Evolutionary conservation across 75 land plant species (phyloP).

Genomic region (Cryptomeria japonica): DNA sequence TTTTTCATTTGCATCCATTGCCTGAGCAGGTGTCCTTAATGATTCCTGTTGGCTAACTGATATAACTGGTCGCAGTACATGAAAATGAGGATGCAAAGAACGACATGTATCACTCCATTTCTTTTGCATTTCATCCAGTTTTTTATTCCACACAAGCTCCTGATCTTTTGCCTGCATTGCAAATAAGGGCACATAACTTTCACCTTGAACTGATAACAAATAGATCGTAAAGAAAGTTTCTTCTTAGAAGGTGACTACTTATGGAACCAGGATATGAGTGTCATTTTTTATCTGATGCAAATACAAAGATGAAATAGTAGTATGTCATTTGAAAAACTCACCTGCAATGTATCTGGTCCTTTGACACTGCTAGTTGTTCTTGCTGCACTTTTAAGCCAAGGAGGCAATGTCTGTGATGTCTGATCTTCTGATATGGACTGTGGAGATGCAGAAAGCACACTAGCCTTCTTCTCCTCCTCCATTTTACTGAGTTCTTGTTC

Average conservation of each 20-base stretch:
- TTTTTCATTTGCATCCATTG: not conserved
- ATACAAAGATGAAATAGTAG: not conserved
- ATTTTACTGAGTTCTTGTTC: constrained; percentile 50
- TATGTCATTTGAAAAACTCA: not conserved
- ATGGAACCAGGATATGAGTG: not conserved
- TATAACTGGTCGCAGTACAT: constrained; percentile 8
- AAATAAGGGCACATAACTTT: constrained; percentile 1
- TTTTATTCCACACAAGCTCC: constrained; percentile 32
- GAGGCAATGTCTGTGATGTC: constrained; percentile 31
- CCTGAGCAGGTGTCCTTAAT: not conserved
- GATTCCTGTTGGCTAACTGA: not conserved
- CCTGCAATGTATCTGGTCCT: constrained; percentile 7
- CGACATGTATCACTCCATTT: constrained; percentile 71
- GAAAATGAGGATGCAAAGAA: constrained; percentile 42
- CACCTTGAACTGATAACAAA: not conserved
- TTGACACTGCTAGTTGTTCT: constrained; percentile 15
- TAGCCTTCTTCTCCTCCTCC: constrained; percentile 37
- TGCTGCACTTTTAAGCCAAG: constrained; percentile 62
- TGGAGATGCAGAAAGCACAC: constrained; percentile 23
- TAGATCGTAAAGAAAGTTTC: not conserved
- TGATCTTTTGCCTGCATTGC: constrained; percentile 35
- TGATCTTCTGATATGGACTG: constrained; percentile 24
- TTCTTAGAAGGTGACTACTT: not conserved
- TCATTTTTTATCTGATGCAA: not conserved
- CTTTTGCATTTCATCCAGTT: constrained; percentile 55